Conservation (phyloP, 371 early-diverging fungal species). For the Sporodiniella umbellata region DNA sequence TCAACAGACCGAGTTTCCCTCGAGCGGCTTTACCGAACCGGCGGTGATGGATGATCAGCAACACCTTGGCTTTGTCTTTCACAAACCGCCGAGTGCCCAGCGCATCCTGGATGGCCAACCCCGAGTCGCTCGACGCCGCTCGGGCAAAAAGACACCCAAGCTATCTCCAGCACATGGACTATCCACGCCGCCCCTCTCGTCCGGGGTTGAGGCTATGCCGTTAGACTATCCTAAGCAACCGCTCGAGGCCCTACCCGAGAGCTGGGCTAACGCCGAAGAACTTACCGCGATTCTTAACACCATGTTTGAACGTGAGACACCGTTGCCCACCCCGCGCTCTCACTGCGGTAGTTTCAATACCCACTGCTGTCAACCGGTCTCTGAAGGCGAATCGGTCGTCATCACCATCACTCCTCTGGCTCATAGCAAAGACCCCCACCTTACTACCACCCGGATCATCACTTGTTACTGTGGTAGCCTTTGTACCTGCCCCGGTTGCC, state of each 20-base stretch:
- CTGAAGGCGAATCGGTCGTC: slow-evolving; percentile 37
- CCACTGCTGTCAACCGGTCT: slow-evolving; percentile 10
- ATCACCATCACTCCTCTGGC: slow-evolving; percentile 44
- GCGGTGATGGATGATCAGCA: neutral
- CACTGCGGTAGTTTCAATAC: slow-evolving; percentile 29
- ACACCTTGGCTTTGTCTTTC: slow-evolving; percentile 23
- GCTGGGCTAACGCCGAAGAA: slow-evolving; percentile 20
- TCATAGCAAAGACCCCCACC: neutral
- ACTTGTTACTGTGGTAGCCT: slow-evolving; percentile 33
- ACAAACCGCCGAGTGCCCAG: slow-evolving; percentile 15
- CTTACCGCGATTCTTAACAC: slow-evolving; percentile 24
- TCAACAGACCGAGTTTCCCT: slow-evolving; percentile 14
- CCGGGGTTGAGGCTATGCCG: slow-evolving; percentile 20
- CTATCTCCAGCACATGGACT: slow-evolving; percentile 12
- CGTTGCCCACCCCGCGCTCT: neutral
- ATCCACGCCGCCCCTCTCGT: slow-evolving; percentile 15
- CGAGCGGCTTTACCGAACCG: neutral
- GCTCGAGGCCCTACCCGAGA: slow-evolving; percentile 12
- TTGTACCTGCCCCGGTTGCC: slow-evolving; percentile 36
- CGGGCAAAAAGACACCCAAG: slow-evolving; percentile 3
- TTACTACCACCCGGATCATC: slow-evolving; percentile 28
- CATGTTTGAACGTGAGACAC: slow-evolving; percentile 11
- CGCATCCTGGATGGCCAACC: slow-evolving; percentile 25
- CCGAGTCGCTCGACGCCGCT: slow-evolving; percentile 12
- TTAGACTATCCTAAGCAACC: slow-evolving; percentile 26